Percentiles rank a stretch among this genome's conserved stretches.
Evolutionary conservation across 495 filamentous ascomycete species (phyloP).

Genomic region (Aspergillus nidulans): DNA sequence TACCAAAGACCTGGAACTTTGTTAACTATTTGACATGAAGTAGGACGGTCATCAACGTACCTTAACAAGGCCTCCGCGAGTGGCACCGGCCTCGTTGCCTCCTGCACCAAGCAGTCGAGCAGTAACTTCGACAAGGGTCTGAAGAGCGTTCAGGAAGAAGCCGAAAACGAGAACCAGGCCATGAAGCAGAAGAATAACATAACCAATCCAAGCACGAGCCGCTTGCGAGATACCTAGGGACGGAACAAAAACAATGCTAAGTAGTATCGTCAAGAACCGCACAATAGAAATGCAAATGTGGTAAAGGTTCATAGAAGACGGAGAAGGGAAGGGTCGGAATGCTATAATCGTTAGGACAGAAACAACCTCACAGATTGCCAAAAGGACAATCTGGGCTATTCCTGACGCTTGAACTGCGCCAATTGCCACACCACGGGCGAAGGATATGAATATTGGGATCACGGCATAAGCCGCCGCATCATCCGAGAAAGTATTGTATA

Average conservation of each 20-base stretch:
- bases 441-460: conserved; percentile 75
- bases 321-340: conserved; percentile 82
- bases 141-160: conserved; percentile 87
- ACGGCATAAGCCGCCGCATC: conserved; percentile 85
- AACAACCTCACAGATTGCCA: conserved; percentile 92
- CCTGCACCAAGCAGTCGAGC: conserved; percentile 78
- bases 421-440: conserved; percentile 82
- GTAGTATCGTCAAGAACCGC: conserved; percentile 70
- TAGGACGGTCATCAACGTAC: conserved; percentile 30
- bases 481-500: conserved; percentile 96
- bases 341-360: conserved; percentile 82
- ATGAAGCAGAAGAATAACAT: conserved; percentile 83
- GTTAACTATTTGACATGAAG: not conserved
- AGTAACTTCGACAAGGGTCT: conserved; percentile 82
- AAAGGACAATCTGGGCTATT: conserved; percentile 82
- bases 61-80: conserved; percentile 83
- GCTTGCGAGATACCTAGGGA: conserved; percentile 70
- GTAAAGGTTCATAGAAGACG: conserved; percentile 97
- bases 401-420: conserved; percentile 91
- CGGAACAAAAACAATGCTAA: conserved; percentile 85
- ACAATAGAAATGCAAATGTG: conserved; percentile 79
- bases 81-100: conserved; percentile 65
- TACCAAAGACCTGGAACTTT: conserved; percentile 65
- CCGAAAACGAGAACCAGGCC: conserved; percentile 84
- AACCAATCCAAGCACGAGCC: conserved; percentile 90